A percentile compares a stretch with the other conserved stretches of the same genome.
These are phyloP conservation scores for Vanilla planifolia DNA, from an alignment of 106 monocot species.

Conservation along the genomic window DNA sequence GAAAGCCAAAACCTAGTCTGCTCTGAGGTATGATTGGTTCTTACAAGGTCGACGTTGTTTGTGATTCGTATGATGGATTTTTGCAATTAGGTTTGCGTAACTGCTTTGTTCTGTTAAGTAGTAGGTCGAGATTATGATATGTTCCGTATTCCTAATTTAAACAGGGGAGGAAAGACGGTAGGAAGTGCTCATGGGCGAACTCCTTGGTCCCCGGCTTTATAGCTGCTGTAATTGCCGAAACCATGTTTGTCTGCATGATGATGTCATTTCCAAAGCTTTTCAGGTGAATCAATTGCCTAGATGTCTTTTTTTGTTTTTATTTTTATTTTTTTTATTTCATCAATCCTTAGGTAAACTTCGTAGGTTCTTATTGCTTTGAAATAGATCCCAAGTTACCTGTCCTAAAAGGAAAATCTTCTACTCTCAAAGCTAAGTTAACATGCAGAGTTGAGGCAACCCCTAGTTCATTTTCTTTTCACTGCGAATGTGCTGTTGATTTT, in stretches of 20 bases:
- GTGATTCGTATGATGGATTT: background rate
- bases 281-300: constrained; percentile 28
- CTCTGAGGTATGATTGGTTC: too few relatives aligned
- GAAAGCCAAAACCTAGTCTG: too few relatives aligned
- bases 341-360: background rate
- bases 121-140: background rate
- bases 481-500: too few relatives aligned
- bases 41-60: too few relatives aligned
- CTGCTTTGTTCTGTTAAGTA: background rate
- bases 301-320: background rate
- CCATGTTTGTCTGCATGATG: constrained; percentile 50
- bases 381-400: too few relatives aligned
- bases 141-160: background rate
- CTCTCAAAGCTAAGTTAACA: too few relatives aligned
- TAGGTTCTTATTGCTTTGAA: too few relatives aligned
- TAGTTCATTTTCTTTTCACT: too few relatives aligned
- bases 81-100: background rate
- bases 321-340: background rate
- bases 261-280: constrained; percentile 56
- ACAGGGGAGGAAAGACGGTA: background rate
- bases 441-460: too few relatives aligned
- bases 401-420: too few relatives aligned
- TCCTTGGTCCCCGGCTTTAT: constrained; percentile 42
- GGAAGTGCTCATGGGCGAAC: constrained; percentile 23
- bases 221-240: constrained; percentile 70